These are phyloP conservation scores for Diversispora eburnea DNA, from an alignment of 192 early-diverging fungal species.

Conservation along the genomic window DNA sequence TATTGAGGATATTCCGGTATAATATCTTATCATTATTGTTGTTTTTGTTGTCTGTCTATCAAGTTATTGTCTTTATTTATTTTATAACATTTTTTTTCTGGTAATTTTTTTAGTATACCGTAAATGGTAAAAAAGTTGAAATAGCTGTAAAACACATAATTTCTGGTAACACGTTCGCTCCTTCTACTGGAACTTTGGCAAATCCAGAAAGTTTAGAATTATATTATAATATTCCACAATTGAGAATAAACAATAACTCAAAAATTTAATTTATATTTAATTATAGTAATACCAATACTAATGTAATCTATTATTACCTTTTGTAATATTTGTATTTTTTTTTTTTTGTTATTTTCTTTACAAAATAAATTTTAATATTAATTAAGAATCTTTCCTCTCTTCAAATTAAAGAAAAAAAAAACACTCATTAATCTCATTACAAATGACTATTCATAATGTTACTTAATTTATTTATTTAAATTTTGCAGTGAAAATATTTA, in stretches of 20 bases:
- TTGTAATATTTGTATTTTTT: too few species aligned
- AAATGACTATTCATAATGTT: too few species aligned
- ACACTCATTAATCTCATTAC: too few species aligned
- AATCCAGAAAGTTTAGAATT: constrained; percentile 87
- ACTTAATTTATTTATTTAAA: too few species aligned
- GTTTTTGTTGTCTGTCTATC: constrained; percentile 1
- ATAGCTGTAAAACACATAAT: constrained; percentile 90
- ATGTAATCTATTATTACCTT: too few species aligned
- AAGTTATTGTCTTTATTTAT: constrained; percentile 4
- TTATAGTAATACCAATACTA: too few species aligned
- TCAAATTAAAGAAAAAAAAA: too few species aligned
- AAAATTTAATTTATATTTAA: too few species aligned
- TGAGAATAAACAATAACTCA: constrained; percentile 28
- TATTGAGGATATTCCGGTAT: constrained; percentile 79
- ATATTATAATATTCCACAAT: constrained; percentile 77
- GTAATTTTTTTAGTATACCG: constrained; percentile 63
- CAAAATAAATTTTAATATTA: too few species aligned
- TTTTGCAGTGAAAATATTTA: too few species aligned
- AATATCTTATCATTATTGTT: background rate
- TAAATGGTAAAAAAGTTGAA: constrained; percentile 97
- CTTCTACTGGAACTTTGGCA: constrained; percentile 75
- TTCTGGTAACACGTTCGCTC: constrained; percentile 74
- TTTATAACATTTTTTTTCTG: background rate
- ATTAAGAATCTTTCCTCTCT: too few species aligned
- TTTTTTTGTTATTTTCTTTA: too few species aligned